Evolutionary conservation across 257 asterid genomes (phyloP).

Genomic region (Solanum piurae): DNA sequence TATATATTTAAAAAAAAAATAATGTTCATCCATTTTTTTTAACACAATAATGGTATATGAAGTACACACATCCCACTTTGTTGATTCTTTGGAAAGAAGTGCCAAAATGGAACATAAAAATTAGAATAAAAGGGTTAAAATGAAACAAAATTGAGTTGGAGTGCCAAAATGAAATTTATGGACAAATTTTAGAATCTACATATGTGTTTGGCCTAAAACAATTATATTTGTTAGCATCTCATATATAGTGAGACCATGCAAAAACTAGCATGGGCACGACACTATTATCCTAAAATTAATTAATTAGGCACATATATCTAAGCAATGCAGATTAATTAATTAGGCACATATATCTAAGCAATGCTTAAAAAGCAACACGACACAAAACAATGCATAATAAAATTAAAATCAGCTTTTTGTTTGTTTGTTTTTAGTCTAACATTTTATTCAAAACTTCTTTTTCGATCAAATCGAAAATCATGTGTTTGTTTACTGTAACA

Average conservation of each 20-base stretch:
- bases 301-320: not conserved
- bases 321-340: not conserved
- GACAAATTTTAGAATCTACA: too few relatives aligned
- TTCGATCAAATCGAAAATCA: not conserved
- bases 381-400: not conserved
- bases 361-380: slow-evolving; percentile 1
- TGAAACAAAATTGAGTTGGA: too few relatives aligned
- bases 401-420: not conserved
- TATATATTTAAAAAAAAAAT: too few relatives aligned
- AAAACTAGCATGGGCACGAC: not conserved
- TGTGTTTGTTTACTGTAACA: not conserved
- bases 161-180: too few relatives aligned
- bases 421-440: not conserved
- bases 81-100: too few relatives aligned
- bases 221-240: not conserved
- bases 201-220: not conserved
- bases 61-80: too few relatives aligned
- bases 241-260: not conserved
- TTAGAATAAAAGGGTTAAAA: too few relatives aligned
- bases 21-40: too few relatives aligned
- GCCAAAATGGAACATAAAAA: too few relatives aligned
- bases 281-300: not conserved
- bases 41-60: too few relatives aligned
- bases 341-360: not conserved
- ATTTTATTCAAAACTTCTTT: not conserved